Base-by-base conservation (phyloP, 768 basidiomycete genomes). In the Leucosporidium creatinivorum region DNA sequence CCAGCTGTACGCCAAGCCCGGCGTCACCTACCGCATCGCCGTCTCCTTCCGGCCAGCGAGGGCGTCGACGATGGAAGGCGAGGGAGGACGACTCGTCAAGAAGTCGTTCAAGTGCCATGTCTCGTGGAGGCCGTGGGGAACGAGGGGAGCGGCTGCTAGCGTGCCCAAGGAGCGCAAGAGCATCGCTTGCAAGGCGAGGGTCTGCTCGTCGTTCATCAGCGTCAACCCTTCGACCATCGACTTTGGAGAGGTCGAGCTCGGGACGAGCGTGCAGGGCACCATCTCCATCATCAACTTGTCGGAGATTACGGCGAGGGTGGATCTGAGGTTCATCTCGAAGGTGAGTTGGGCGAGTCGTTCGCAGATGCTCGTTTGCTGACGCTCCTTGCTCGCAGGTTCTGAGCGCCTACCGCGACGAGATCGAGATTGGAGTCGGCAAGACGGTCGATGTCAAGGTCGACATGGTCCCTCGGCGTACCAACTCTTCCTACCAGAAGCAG, bases 391-490 rank as follows among this genome's bases (percentile, higher is more conserved):
- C 55, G 55, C 30, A 56, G 55, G 77, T 78, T 19, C 65, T 77
- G 15, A 75, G 72, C 58, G 70, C 76, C 10, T 75, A 74, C 49
- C 72, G 76, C 51, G 76, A 76, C 58, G 74, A 75, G 44, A 70
- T 78, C 58, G 70, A 74, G 28, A 76, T 78, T 56, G 76, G 74
- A 19, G 75, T 75, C 1, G 54, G 62, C 8, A 74, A 75, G 59
- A 70, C 61, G 31, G 73, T 76, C 7, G 75, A 75, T 62, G 76
- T 77, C 63, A 70, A 69, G 58, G 59, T 78, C 48, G 77, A 78
- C 28, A 75, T 78, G 36, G 75, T 76, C 65, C 77, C 77, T n/a
- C 64, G 77, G n/a, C 50, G 77, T 62, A 77, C 77, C 63, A 78
- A 78, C 51, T 73, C 76, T n/a, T 62, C 65, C 33, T 78, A 78